These are phyloP conservation scores for Wickerhamiella hasegawae DNA, from an alignment of 805 yeast species.

Conservation along the genomic window DNA sequence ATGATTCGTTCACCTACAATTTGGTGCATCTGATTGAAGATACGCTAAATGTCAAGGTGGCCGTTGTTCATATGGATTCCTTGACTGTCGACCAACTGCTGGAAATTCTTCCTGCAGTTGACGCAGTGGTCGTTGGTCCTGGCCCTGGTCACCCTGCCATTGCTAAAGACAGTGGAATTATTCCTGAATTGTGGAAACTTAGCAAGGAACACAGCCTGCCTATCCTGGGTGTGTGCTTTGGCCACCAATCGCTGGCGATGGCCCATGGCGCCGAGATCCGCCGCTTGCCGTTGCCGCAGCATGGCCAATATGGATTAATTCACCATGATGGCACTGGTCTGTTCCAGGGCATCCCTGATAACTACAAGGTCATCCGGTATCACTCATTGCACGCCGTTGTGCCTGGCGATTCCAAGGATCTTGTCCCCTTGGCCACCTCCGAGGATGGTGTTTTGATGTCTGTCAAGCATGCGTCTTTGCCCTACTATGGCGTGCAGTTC, in stretches of 20 bases:
- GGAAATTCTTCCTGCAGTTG: constrained; percentile 35
- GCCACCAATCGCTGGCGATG: constrained; percentile 70
- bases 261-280: constrained; percentile 41
- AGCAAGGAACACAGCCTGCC: constrained; percentile 33
- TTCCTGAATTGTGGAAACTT: constrained; percentile 36
- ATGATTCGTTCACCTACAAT: constrained; percentile 88
- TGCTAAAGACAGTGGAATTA: constrained; percentile 54
- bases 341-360: constrained; percentile 26
- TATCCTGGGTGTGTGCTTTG: constrained; percentile 80
- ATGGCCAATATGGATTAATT: constrained; percentile 67
- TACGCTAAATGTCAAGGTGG: constrained; percentile 25
- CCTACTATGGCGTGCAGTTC: constrained; percentile 88
- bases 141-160: constrained; percentile 87
- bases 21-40: constrained; percentile 42
- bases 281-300: constrained; percentile 45
- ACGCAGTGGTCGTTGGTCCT: constrained; percentile 80
- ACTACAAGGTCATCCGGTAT: constrained; percentile 63
- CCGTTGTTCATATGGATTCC: constrained; percentile 50
- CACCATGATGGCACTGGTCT: constrained; percentile 22
- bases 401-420: neutral
- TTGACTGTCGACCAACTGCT: constrained; percentile 24
- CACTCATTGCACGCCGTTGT: constrained; percentile 57
- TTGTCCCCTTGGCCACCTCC: constrained; percentile 10
- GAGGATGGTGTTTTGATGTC: constrained; percentile 56
- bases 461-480: constrained; percentile 39